Percentiles rank a stretch among this genome's conserved stretches.
These are phyloP conservation scores for Dipteronia sinensis DNA, from an alignment of 345 rosid genomes.

Conservation along the genomic window DNA sequence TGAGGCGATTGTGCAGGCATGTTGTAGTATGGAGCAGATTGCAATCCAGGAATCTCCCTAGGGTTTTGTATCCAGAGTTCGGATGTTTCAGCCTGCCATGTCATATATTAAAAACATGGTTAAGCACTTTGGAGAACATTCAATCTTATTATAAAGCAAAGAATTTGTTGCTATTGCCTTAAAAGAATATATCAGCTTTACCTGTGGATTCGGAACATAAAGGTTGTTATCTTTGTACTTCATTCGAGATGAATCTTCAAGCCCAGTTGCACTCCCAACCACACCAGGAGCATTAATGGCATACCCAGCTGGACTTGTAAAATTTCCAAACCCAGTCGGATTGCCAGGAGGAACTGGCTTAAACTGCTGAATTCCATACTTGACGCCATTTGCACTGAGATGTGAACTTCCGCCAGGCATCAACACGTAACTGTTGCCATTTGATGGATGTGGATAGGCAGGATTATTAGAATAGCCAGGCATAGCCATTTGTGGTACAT, in stretches of 20 bases:
- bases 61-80: conserved; percentile 95
- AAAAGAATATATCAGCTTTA: conserved; percentile 23
- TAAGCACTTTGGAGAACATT: too few species aligned
- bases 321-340: conserved; percentile 66
- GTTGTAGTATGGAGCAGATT: conserved; percentile 75
- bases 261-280: conserved; percentile 73
- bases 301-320: conserved; percentile 59
- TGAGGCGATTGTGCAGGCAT: conserved; percentile 84
- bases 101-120: background rate
- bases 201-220: conserved; percentile 87
- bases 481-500: conserved; percentile 86
- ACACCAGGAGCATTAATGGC: conserved; percentile 72
- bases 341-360: conserved; percentile 72
- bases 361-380: conserved; percentile 84
- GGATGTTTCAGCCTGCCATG: conserved; percentile 75
- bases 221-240: conserved; percentile 83
- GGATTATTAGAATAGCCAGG: conserved; percentile 84
- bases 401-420: conserved; percentile 92
- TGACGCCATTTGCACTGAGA: conserved; percentile 64
- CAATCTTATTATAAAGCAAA: background rate
- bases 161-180: background rate
- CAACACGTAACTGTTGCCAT: conserved; percentile 76
- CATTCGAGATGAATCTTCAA: conserved; percentile 83
- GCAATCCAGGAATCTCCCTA: conserved; percentile 70
- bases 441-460: conserved; percentile 83